These are phyloP conservation scores for Smithsoniella earleae DNA, from an alignment of 163 green algal genomes.

Conservation along the genomic window DNA sequence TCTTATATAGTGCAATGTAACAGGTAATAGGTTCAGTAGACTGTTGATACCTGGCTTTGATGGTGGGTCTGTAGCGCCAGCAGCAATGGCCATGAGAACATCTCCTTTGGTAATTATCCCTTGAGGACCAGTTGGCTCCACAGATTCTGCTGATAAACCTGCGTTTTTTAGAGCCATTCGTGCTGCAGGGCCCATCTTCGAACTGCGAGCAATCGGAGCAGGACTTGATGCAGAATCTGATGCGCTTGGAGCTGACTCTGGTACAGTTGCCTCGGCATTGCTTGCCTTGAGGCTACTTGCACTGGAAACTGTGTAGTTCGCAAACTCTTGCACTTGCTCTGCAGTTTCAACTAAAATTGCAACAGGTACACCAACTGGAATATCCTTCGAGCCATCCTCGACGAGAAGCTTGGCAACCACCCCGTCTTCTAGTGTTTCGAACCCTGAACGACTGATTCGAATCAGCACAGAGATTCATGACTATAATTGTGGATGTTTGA, in stretches of 20 bases:
- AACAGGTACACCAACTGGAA: slow-evolving; percentile 51
- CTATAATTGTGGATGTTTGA: too few relatives aligned
- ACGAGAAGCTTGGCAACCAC: slow-evolving; percentile 56
- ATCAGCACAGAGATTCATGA: too few relatives aligned
- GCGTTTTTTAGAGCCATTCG: slow-evolving; percentile 40
- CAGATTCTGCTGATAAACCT: slow-evolving; percentile 32
- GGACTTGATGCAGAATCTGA: slow-evolving; percentile 27
- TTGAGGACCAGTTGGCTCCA: slow-evolving; percentile 49
- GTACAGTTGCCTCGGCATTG: neutral
- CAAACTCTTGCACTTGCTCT: slow-evolving; percentile 62
- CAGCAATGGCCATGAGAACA: slow-evolving; percentile 51
- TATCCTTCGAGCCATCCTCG: slow-evolving; percentile 36
- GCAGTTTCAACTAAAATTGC: slow-evolving; percentile 67
- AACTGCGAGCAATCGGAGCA: slow-evolving; percentile 9
- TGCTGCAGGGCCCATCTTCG: slow-evolving; percentile 44
- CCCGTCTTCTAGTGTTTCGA: slow-evolving; percentile 49
- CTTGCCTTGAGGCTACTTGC: too few relatives aligned
- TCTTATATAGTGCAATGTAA: too few relatives aligned
- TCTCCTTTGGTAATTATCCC: slow-evolving; percentile 63
- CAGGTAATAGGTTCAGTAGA: too few relatives aligned
- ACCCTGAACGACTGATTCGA: slow-evolving; percentile 1
- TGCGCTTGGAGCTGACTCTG: neutral
- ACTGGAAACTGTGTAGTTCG: slow-evolving; percentile 43
- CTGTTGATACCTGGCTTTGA: too few relatives aligned
- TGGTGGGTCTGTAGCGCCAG: too few relatives aligned